Percentiles rank a stretch among this genome's conserved stretches.
Evolutionary conservation across 352 stramenopile species (phyloP).

Genomic region (Phytophthora palmivora): DNA sequence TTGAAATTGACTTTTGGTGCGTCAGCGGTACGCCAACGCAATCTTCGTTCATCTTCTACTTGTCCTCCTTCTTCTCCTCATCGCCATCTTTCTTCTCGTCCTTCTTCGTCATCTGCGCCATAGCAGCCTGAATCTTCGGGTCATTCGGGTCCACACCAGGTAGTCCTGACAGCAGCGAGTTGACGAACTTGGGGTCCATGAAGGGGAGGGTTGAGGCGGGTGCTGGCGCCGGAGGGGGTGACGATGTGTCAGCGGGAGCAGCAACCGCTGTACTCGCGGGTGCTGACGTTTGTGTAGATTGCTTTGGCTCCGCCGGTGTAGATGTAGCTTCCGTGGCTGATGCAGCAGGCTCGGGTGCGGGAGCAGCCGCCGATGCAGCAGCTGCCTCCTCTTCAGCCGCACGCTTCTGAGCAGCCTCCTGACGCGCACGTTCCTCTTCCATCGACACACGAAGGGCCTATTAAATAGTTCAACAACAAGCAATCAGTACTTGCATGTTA

Average conservation of each 20-base stretch:
- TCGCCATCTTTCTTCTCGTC: conserved; percentile 85
- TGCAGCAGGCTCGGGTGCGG: conserved; percentile 51
- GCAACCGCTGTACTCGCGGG: conserved; percentile 26
- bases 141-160: conserved; percentile 93
- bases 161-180: conserved; percentile 88
- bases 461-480: background rate
- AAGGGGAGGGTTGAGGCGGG: conserved; percentile 88
- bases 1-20: conserved; percentile 28
- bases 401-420: conserved; percentile 94
- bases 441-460: conserved; percentile 96
- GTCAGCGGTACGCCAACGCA: conserved; percentile 10
- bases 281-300: conserved; percentile 42
- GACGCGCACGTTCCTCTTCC: conserved; percentile 97
- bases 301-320: conserved; percentile 39
- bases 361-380: conserved; percentile 48
- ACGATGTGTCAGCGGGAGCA: conserved; percentile 25
- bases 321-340: conserved; percentile 42
- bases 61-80: conserved; percentile 87
- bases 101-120: conserved; percentile 89
- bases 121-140: conserved; percentile 91
- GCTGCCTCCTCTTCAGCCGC: conserved; percentile 86
- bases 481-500: conserved; percentile 16
- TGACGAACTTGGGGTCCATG: conserved; percentile 92
- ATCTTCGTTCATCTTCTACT: conserved; percentile 50
- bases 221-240: conserved; percentile 70